Base-by-base conservation (phyloP, 768 basidiomycete genomes). In the Tylopilus sp. region DNA sequence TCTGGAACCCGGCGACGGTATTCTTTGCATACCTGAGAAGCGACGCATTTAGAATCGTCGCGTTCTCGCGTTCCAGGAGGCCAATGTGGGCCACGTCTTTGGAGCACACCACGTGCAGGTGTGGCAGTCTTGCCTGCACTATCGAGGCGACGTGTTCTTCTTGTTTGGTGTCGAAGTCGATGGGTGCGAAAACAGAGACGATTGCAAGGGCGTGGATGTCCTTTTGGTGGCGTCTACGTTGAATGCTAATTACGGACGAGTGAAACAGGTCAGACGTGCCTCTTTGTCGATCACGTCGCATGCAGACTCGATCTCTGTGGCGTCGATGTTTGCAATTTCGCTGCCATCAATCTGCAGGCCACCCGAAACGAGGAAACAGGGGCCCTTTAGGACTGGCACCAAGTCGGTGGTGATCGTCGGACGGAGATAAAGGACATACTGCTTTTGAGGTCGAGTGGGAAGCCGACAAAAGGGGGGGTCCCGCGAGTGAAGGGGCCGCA, bases 51-150 rank as follows among this genome's bases (percentile, higher is more conserved):
- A 86, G 74, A 54, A 87, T 85, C 12, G 82, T 68, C 0, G 86
- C 85, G 50, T 87, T 86, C 63, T 87, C 85, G 42, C 85, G 76
- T 56, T 84, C 82, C 16, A 85, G 67, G 46, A 86, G 72, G 30
- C 82, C 82, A 22, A 84, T 72, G 61, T 80, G 77, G 10, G 78
- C 83, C 36, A 83, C 82, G 48, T 81, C 77, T 42, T 78, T 77
- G 26, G 81, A 80, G 45, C 78, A 77, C 37, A 83, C 78, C 42
- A 84, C 69, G 47, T 82, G 74, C 38, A 74, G 68, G 43, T 70
- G 66, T 10, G 67, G 65, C 28, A 79, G 71, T 30, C 75, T 66
- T 25, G 68, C 71, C 9, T 62, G 62, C 13, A 82, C 62, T 63
- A 81, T 74, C 5, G 70, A 64, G 48, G 70, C 70, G 29, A 77